Percentiles rank a stretch among this genome's conserved stretches.
Conservation (phyloP, 2,329 filamentous ascomycete genomes). For the Nothophoma quercina region DNA sequence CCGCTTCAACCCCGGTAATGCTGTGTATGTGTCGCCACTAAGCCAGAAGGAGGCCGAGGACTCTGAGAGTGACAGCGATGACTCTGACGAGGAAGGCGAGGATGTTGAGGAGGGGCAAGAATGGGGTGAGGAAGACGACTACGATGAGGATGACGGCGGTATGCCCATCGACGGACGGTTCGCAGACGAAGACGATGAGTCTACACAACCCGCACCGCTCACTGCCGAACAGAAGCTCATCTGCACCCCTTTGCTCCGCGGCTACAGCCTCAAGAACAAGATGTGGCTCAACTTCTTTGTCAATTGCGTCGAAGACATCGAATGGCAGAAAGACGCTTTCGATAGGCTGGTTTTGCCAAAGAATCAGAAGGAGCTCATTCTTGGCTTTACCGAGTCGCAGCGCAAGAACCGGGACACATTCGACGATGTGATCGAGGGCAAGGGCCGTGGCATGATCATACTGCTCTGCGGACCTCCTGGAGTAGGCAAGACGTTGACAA, state of each 20-base stretch:
- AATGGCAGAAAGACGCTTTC: conserved; percentile 84
- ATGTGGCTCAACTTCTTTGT: conserved; percentile 88
- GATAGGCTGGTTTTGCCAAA: conserved; percentile 76
- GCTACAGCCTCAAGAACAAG: conserved; percentile 87
- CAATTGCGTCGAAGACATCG: conserved; percentile 77
- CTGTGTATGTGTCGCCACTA: conserved; percentile 50
- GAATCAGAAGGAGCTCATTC: conserved; percentile 71
- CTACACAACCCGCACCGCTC: conserved; percentile 60
- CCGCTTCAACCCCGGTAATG: conserved; percentile 54
- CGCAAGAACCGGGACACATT: conserved; percentile 77
- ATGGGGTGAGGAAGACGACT: conserved; percentile 6
- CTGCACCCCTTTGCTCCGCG: conserved; percentile 80
- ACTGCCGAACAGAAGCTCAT: conserved; percentile 82
- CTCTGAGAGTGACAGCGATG: conserved; percentile 20
- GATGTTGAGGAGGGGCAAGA: conserved; percentile 39
- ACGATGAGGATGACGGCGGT: conserved; percentile 16
- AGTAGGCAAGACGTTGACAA: conserved; percentile 86
- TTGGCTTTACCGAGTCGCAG: conserved; percentile 83
- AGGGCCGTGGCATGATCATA: conserved; percentile 81
- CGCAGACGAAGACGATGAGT: conserved; percentile 20
- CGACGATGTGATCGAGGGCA: conserved; percentile 73
- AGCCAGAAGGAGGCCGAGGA: conserved; percentile 35
- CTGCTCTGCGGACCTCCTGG: conserved; percentile 85
- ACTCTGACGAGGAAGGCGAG: conserved; percentile 26
- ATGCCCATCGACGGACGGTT: conserved; percentile 21